Conservation (phyloP, 192 early-diverging fungal genomes). For the Backusella circina region DNA sequence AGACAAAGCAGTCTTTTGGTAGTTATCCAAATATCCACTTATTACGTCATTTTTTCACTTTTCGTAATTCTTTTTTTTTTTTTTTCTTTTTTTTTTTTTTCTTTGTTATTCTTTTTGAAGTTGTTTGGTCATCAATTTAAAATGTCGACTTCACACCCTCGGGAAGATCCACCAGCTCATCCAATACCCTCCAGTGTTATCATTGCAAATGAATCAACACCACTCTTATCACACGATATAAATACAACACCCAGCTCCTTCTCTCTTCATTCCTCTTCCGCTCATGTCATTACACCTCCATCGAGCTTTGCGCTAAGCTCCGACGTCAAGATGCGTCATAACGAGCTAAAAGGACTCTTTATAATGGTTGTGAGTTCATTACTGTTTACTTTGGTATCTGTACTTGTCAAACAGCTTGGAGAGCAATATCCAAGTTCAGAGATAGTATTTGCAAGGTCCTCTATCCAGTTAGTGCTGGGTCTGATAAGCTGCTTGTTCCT, state of each 20-base stretch:
- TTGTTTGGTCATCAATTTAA: neutral
- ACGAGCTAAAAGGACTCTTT: conserved; percentile 40
- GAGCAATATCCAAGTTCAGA: conserved; percentile 56
- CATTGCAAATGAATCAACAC: conserved; percentile 17
- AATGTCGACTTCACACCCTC: neutral
- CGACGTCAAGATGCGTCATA: conserved; percentile 14
- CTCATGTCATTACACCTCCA: neutral
- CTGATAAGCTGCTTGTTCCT: conserved; percentile 50
- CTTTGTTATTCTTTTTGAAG: neutral
- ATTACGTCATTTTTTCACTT: neutral
- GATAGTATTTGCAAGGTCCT: conserved; percentile 69
- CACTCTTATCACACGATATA: conserved; percentile 6
- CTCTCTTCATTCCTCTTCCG: neutral
- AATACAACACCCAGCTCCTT: neutral
- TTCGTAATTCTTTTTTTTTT: neutral
- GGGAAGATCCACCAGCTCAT: neutral
- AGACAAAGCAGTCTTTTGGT: too few species aligned
- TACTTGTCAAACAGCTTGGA: conserved; percentile 63
- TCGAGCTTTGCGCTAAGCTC: conserved; percentile 4
- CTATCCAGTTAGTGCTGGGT: conserved; percentile 60
- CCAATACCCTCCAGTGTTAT: conserved; percentile 16
- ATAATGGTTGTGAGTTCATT: conserved; percentile 67
- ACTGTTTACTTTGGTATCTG: conserved; percentile 64
- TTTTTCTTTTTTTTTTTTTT: neutral
- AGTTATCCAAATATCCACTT: neutral